A percentile compares a stretch with the other conserved stretches of the same genome.
Evolutionary conservation across 2,329 filamentous ascomycete species (phyloP).

Genomic region (Penicillium frequentans): DNA sequence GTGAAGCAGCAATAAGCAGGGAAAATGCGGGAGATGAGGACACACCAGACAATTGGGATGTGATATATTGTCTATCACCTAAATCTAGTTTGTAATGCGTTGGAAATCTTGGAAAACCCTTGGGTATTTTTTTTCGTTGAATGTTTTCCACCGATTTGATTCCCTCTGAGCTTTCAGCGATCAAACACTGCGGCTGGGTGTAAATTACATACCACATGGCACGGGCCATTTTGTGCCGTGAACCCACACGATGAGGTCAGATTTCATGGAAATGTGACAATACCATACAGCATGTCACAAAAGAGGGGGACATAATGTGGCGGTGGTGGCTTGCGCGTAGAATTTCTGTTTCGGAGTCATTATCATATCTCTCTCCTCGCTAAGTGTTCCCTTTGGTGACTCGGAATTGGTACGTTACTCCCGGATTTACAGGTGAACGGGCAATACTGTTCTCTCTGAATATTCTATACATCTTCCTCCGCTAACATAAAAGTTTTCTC

Average conservation of each 20-base stretch:
- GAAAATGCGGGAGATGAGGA: background rate
- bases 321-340: constrained; percentile 32
- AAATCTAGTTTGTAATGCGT: background rate
- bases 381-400: constrained; percentile 2
- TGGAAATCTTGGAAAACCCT: background rate
- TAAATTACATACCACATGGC: constrained; percentile 24
- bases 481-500: background rate
- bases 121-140: background rate
- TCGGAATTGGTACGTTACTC: constrained; percentile 3
- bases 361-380: constrained; percentile 5
- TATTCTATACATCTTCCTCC: background rate
- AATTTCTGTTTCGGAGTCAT: constrained; percentile 25
- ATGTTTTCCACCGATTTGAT: background rate
- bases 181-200: constrained; percentile 11
- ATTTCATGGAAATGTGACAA: constrained; percentile 9
- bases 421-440: background rate
- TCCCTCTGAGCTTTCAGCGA: constrained; percentile 19
- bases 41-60: background rate
- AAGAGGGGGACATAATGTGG: constrained; percentile 30
- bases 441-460: background rate
- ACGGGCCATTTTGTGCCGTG: background rate
- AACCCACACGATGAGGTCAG: background rate
- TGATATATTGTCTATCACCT: background rate
- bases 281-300: constrained; percentile 19
- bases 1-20: background rate